Evolutionary conservation across 2,329 filamentous ascomycete species (phyloP).

Genomic region (Teratosphaeria gauchensis): DNA sequence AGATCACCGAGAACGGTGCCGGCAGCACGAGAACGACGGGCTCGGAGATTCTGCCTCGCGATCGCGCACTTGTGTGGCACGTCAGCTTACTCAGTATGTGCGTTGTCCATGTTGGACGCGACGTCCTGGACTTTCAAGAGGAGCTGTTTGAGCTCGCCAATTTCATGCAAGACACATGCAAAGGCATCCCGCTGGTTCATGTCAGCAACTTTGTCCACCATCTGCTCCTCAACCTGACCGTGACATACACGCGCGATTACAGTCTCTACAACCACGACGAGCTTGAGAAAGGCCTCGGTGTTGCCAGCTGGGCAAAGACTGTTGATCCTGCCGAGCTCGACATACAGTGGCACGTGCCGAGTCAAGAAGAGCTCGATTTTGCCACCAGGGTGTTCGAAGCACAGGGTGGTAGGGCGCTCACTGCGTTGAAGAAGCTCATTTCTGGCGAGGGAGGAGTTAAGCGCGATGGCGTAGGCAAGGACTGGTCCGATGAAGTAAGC

Average conservation of each 20-base stretch:
- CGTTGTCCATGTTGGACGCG: slow-evolving; percentile 86
- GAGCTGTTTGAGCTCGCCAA: slow-evolving; percentile 84
- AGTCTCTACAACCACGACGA: slow-evolving; percentile 75
- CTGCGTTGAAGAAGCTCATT: slow-evolving; percentile 68
- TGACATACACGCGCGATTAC: slow-evolving; percentile 87
- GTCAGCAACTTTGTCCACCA: slow-evolving; percentile 98
- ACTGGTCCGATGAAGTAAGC: slow-evolving; percentile 96
- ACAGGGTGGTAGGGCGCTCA: slow-evolving; percentile 67
- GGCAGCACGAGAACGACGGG: slow-evolving; percentile 91
- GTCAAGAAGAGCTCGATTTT: slow-evolving; percentile 70
- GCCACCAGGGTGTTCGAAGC: slow-evolving; percentile 81
- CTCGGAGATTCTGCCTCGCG: slow-evolving; percentile 82
- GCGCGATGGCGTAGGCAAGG: slow-evolving; percentile 89
- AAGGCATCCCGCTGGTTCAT: slow-evolving; percentile 86
- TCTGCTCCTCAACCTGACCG: slow-evolving; percentile 83
- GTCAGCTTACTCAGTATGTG: slow-evolving; percentile 97
- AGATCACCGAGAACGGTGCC: slow-evolving; percentile 93
- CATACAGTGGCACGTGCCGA: slow-evolving; percentile 85
- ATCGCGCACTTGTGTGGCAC: slow-evolving; percentile 91
- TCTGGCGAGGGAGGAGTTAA: slow-evolving; percentile 67
- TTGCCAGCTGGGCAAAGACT: slow-evolving; percentile 76
- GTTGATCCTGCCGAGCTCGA: slow-evolving; percentile 65
- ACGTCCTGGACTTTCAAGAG: slow-evolving; percentile 78
- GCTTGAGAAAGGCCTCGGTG: slow-evolving; percentile 59
- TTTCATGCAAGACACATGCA: slow-evolving; percentile 95